Base-by-base conservation (phyloP, 306 rosid genomes). In the Quercus bicolor region DNA sequence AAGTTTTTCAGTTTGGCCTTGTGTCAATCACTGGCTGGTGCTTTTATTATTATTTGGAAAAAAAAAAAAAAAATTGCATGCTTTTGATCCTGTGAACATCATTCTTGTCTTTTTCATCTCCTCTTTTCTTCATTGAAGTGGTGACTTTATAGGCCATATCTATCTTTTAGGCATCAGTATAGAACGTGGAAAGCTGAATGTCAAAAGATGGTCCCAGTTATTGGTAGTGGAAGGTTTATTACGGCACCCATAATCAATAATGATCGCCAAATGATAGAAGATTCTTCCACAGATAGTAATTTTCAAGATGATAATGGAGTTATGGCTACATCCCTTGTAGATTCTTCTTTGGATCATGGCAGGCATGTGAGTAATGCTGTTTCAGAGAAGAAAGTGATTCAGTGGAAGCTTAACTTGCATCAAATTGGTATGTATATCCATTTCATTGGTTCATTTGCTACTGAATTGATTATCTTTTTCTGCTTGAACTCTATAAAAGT, bases 181-280 rank as follows among this genome's bases (percentile, higher is more conserved):
- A 70, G 28, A 56, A 76, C 73, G 80, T 89, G 88, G 97, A 94
- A 92, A 86, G 90, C 89, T 75, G 92, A 94, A 85, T 94, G 98
- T 78, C 93, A 91, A 87, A 89, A 79, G 80, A 86, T 92, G 84
- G 97, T 88, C 68, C 92, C 97, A 40, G 78, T 66, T 75, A 85
- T 94, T 79, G 98, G 97, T 72, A 83, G 78, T 79, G 98, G 97
- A 82, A 89, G 88, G 78, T 87, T 86, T 85, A 33, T 92, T 59
- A 86, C 91, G 43, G 52, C 94, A 5, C 90, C 97, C 68, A 83
- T 92, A 51, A 1, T 91, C 66, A 34, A 75, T 6, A 92, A 88
- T 5, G 88, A 89, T 56, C 97, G 91, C 68, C 77, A 68, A 24
- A 89, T 88, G 43, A 71, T 68, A 68, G 91, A 88, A 43, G 84